A percentile compares a stretch with the other conserved stretches of the same genome.
These are phyloP conservation scores for Quercus bicolor DNA, from an alignment of 306 rosid genomes.

Conservation along the genomic window DNA sequence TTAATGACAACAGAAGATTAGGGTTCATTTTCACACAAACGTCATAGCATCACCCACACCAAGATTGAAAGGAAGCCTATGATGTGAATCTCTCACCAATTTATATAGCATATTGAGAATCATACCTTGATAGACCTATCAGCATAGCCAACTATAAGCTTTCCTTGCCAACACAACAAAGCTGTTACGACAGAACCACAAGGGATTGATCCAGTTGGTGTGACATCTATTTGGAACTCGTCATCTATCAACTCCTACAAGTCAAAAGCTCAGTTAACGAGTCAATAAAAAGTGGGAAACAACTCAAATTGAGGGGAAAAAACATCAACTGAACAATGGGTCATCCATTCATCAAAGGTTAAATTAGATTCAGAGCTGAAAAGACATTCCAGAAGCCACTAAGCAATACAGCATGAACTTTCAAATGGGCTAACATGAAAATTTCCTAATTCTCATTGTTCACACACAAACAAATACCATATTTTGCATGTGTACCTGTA, in stretches of 20 bases:
- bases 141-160: conserved; percentile 70
- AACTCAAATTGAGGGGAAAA: background rate
- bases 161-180: conserved; percentile 69
- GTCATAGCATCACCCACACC: background rate
- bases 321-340: background rate
- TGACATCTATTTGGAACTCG: conserved; percentile 57
- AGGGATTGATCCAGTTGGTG: conserved; percentile 56
- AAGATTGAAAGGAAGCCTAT: background rate
- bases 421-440: background rate
- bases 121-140: conserved; percentile 68
- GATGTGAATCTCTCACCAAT: background rate
- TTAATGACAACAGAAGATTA: too few relatives aligned
- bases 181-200: conserved; percentile 58
- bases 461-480: background rate
- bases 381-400: background rate
- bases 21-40: too few relatives aligned
- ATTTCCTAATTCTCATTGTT: conserved; percentile 8
- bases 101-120: conserved; percentile 2
- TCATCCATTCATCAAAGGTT: background rate
- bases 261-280: conserved; percentile 15
- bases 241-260: conserved; percentile 71
- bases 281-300: conserved; percentile 11
- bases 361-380: background rate
- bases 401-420: background rate
- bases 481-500: conserved; percentile 61